Conservation (phyloP, 1,284 basidiomycete genomes). For the Exsudoporus floridanus region DNA sequence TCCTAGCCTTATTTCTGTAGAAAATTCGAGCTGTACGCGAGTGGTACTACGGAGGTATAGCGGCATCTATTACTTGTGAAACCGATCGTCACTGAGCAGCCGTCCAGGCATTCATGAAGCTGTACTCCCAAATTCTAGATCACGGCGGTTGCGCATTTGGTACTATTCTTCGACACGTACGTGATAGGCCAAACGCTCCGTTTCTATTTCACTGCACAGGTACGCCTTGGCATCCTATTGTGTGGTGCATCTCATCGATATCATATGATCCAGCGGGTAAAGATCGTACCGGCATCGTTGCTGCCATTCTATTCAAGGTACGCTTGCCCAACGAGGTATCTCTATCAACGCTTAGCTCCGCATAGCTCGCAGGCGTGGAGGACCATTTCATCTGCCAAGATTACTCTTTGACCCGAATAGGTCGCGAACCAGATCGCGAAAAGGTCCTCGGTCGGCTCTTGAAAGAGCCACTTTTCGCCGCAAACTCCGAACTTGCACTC, state of each 20-base stretch:
- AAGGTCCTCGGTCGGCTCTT: slow-evolving; percentile 64
- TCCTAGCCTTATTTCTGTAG: slow-evolving; percentile 38
- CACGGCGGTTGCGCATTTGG: slow-evolving; percentile 65
- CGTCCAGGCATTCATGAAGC: slow-evolving; percentile 71
- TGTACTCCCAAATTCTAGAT: slow-evolving; percentile 78
- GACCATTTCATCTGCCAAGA: slow-evolving; percentile 65
- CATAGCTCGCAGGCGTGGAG: slow-evolving; percentile 66
- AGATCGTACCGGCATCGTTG: slow-evolving; percentile 75
- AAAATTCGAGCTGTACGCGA: slow-evolving; percentile 73
- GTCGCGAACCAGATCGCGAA: slow-evolving; percentile 70
- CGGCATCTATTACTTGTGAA: neutral
- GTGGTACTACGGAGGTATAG: slow-evolving; percentile 70
- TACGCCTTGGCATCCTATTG: slow-evolving; percentile 8
- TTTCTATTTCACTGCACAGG: slow-evolving; percentile 78
- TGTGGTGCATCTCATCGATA: slow-evolving; percentile 1
- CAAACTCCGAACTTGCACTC: slow-evolving; percentile 67
- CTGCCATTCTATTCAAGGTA: slow-evolving; percentile 70
- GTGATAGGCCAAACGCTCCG: slow-evolving; percentile 61
- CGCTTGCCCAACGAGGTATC: neutral
- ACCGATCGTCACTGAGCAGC: slow-evolving; percentile 3
- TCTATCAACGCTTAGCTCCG: slow-evolving; percentile 2
- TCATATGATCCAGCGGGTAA: slow-evolving; percentile 55
- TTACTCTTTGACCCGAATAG: slow-evolving; percentile 71
- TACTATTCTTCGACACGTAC: slow-evolving; percentile 63
- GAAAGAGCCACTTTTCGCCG: slow-evolving; percentile 68